Base-by-base conservation (phyloP, 148 eudicot species). In the Spergularia bocconei region DNA sequence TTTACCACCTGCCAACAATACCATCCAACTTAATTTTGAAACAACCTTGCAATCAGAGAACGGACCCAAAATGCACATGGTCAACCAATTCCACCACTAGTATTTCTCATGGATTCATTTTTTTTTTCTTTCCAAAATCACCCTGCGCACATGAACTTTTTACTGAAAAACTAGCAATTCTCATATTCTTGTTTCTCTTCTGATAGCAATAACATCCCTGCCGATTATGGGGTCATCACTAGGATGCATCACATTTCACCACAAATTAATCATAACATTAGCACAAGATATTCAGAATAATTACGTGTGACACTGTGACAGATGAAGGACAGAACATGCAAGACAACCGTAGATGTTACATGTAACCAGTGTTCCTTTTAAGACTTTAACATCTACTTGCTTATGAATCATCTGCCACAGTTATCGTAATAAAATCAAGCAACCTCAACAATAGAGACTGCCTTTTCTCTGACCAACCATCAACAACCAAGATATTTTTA, bases 241-340 rank as follows among this genome's bases (percentile, higher is more conserved):
- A 23, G 9, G 52, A 71, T 15, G 29, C 44, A 74, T 74, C 17
- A 17, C 6, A n/a, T 38, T 36, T 65, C 6, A 15, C 57, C 72
- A 64, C 39, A 36, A 51, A 29, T 14, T 15, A 53, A 65, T 33
- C n/a, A 41, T 59, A 25, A 36, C 59, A 38, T 14, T 38, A 66
- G 17, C 23, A 39, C 21, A 69, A 48, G 58, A 0, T n/a, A n/a
- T 6, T 23, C 63, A 25, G 11, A 44, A 25, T 15, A 21, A 3
- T 39, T 58, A 71, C 12, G 63, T 19, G 25, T 23, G 25, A 23
- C 25, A 23, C 25, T 29, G 36, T 29, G 15, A 53, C 13, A 54
- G 17, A 63, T 39, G 48, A 63, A 33, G 11, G 23, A 38, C 21
- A 44, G 21, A 71, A 57, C 68, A 66, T 63, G 75, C 75, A 25